Evolutionary conservation across 2,329 filamentous ascomycete genomes (phyloP).

Genomic region (Fusarium secorum): DNA sequence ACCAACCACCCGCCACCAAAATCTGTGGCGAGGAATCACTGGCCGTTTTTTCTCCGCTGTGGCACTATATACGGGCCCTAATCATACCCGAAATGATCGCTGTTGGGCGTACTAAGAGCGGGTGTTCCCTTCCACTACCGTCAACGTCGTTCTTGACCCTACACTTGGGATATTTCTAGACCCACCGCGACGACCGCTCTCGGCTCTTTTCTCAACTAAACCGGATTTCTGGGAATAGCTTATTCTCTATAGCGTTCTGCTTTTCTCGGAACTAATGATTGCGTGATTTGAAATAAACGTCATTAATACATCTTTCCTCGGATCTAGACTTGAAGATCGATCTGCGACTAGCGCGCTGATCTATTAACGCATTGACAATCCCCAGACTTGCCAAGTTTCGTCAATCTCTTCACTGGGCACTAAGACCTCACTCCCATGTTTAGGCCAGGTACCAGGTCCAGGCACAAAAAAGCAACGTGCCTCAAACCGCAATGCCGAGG

Average conservation of each 20-base stretch:
- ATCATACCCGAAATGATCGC: not conserved
- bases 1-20: not conserved
- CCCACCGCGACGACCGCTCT: fast-evolving
- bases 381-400: not conserved
- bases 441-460: not conserved
- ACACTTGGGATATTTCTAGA: not conserved
- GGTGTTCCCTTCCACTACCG: not conserved
- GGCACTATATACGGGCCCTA: not conserved
- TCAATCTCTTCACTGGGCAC: not conserved
- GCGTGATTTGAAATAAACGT: not conserved
- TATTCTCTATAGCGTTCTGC: fast-evolving
- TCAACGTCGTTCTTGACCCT: not conserved
- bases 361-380: not conserved
- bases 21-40: not conserved
- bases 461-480: not conserved
- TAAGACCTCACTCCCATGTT: not conserved
- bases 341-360: not conserved
- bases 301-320: not conserved
- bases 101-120: not conserved
- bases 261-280: not conserved
- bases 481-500: not conserved
- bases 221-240: not conserved
- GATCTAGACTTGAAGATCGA: not conserved
- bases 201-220: no score
- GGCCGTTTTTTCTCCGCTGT: not conserved